Evolutionary conservation across 2,329 filamentous ascomycete species (phyloP).

Genomic region (Xylaria polymorpha): DNA sequence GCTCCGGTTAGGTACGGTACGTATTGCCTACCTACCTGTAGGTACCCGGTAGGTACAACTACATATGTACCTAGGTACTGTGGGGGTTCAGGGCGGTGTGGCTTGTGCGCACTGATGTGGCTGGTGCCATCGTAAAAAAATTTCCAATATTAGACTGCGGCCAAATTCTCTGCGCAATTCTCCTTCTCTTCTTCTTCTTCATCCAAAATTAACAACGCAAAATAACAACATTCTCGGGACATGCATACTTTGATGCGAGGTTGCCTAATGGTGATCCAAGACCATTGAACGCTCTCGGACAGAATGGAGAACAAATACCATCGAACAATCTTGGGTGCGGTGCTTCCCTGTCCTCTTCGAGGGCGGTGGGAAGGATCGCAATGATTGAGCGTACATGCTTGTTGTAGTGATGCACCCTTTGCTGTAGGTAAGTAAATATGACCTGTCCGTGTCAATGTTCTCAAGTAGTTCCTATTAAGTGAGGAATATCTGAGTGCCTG

Average conservation of each 20-base stretch:
- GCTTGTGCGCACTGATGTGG: constrained; percentile 31
- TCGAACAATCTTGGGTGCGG: constrained; percentile 70
- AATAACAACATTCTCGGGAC: constrained; percentile 60
- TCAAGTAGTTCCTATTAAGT: background rate
- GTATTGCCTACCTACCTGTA: no score
- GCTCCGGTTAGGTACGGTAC: constrained; percentile 10
- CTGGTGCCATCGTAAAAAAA: constrained; percentile 31
- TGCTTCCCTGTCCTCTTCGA: constrained; percentile 59
- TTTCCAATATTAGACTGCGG: constrained; percentile 20
- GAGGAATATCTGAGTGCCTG: background rate
- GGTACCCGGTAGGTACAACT: no score
- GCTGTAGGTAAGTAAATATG: background rate
- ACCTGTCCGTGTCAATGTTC: background rate
- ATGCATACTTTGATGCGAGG: constrained; percentile 60
- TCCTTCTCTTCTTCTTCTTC: constrained; percentile 49
- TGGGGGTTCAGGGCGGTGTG: background rate
- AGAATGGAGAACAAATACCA: constrained; percentile 64
- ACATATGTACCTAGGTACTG: no score
- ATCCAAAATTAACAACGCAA: constrained; percentile 61
- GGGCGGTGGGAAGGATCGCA: constrained; percentile 66
- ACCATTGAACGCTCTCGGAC: constrained; percentile 61
- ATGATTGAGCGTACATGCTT: constrained; percentile 68
- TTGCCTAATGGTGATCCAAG: constrained; percentile 58
- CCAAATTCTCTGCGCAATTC: background rate
- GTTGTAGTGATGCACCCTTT: background rate